phyloP scores from a whole-genome alignment of 2,329 filamentous ascomycete species.

The Zalaria sp. region DNA sequence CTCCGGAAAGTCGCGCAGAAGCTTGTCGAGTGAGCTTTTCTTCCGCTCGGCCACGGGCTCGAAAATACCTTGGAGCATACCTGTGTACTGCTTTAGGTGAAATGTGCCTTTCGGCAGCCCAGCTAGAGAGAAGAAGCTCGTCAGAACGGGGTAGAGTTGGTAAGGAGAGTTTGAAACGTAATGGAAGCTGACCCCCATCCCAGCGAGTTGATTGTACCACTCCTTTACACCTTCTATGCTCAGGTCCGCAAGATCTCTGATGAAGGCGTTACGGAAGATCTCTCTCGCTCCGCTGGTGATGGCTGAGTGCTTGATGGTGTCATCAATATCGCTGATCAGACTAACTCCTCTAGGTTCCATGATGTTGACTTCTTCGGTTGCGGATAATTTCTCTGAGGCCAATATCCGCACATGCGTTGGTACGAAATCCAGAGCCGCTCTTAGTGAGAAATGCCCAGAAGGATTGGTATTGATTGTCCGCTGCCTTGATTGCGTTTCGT shows the following conservation, averaged over 20 bases:
- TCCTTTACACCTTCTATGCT: constrained; percentile 76
- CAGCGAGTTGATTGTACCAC: constrained; percentile 70
- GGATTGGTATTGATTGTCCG: constrained; percentile 76
- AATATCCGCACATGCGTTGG: constrained; percentile 82
- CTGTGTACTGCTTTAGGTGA: constrained; percentile 89
- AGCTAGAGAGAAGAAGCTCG: constrained; percentile 68
- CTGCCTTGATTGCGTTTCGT: constrained; percentile 67
- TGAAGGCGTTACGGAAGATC: constrained; percentile 92
- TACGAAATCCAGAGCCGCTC: constrained; percentile 73
- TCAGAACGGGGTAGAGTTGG: constrained; percentile 86
- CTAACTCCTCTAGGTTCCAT: constrained; percentile 72
- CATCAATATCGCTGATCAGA: constrained; percentile 93
- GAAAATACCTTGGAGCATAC: constrained; percentile 96
- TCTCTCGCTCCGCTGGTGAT: constrained; percentile 78
- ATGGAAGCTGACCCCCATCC: constrained; percentile 76
- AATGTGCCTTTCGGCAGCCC: constrained; percentile 78
- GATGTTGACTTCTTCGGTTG: constrained; percentile 62
- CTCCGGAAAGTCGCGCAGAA: constrained; percentile 79
- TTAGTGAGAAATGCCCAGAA: constrained; percentile 71
- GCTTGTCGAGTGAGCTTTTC: constrained; percentile 70
- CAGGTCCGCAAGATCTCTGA: constrained; percentile 68
- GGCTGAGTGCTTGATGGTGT: constrained; percentile 92
- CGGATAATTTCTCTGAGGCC: constrained; percentile 72
- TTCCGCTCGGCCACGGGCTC: constrained; percentile 94
- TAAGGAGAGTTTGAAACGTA: constrained; percentile 99